Conservation (phyloP, 306 rosid genomes). For the Erythrophleum fordii region DNA sequence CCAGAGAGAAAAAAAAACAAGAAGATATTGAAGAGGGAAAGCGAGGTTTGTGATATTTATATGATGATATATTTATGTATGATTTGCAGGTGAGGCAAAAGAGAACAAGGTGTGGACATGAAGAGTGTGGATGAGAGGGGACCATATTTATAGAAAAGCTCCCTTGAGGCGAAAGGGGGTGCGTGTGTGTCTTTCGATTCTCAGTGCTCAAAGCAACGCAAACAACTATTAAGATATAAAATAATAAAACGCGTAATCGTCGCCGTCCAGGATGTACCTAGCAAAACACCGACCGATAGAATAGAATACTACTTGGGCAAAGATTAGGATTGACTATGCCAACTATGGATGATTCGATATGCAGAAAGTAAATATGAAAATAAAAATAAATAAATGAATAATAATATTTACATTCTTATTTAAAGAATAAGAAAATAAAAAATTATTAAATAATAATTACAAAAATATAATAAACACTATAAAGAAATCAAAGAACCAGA, state of each 20-base stretch:
- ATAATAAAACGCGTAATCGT: slow-evolving; percentile 42
- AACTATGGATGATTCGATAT: no score
- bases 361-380: no score
- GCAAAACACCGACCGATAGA: no score
- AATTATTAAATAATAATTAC: no score
- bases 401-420: no score
- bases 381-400: no score
- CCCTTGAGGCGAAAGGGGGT: slow-evolving; percentile 2
- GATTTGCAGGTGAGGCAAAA: neutral
- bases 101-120: slow-evolving; percentile 10
- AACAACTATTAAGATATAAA: neutral
- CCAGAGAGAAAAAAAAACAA: neutral
- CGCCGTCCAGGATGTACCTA: slow-evolving; percentile 29
- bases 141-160: slow-evolving; percentile 33
- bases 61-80: neutral
- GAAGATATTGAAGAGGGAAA: neutral
- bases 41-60: neutral
- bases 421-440: no score
- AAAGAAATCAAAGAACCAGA: no score
- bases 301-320: neutral
- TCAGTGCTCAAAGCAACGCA: neutral
- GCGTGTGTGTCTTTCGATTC: neutral
- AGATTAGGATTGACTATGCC: neutral
- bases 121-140: slow-evolving; percentile 19
- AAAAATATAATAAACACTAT: no score